Conservation (phyloP, 306 rosid species). For the Cucumis cinereus region DNA sequence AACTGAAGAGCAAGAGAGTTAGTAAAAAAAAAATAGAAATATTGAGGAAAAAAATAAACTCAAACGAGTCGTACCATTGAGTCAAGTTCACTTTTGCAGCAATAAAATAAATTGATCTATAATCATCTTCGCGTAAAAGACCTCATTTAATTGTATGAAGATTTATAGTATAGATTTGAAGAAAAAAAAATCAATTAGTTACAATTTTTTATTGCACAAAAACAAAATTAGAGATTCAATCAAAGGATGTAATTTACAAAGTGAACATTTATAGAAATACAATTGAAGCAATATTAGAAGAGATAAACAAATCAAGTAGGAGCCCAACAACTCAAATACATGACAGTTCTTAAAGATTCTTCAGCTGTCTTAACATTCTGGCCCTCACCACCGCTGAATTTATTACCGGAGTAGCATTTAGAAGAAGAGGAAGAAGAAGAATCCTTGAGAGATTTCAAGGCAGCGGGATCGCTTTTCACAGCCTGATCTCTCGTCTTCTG, state of each 20-base stretch:
- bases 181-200: too few relatives aligned
- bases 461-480: slow-evolving; percentile 33
- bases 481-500: slow-evolving; percentile 46
- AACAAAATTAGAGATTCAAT: neutral
- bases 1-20: too few relatives aligned
- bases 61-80: too few relatives aligned
- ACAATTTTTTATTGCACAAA: too few relatives aligned
- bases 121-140: too few relatives aligned
- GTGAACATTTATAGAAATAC: too few relatives aligned
- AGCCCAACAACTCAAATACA: slow-evolving; percentile 86
- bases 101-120: too few relatives aligned
- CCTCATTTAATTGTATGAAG: too few relatives aligned
- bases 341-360: slow-evolving; percentile 55
- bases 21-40: too few relatives aligned
- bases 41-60: too few relatives aligned
- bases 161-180: too few relatives aligned
- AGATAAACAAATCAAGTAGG: slow-evolving; percentile 33
- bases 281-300: neutral
- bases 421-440: slow-evolving; percentile 31
- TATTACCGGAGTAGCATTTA: neutral
- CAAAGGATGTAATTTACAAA: neutral
- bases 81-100: too few relatives aligned
- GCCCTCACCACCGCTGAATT: neutral
- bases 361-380: slow-evolving; percentile 31
- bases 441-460: slow-evolving; percentile 31